phyloP scores from a whole-genome alignment of 2,329 filamentous ascomycete species.

The Aspergillus luchuensis region DNA sequence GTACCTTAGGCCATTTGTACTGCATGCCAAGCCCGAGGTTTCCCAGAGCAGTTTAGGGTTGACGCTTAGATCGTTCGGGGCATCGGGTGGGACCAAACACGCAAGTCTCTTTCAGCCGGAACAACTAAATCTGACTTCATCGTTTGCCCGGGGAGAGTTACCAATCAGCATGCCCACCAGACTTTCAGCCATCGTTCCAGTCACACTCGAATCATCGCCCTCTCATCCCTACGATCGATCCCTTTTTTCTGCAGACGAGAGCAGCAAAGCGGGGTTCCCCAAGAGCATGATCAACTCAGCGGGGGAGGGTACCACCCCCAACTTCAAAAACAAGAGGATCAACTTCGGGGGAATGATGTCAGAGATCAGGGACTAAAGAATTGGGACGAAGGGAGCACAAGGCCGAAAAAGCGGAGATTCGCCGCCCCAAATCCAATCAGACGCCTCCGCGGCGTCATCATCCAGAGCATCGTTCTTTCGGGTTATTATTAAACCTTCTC shows the following conservation, averaged over 20 bases:
- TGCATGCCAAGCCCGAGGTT: neutral
- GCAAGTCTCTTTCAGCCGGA: neutral
- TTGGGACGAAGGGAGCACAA: constrained; percentile 10
- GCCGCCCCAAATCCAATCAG: constrained; percentile 14
- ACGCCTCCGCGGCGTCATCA: constrained; percentile 4
- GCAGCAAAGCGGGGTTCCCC: neutral
- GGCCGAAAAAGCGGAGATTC: constrained; percentile 11
- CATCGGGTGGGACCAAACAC: neutral
- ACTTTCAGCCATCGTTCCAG: neutral
- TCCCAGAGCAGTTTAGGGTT: neutral
- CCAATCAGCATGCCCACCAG: neutral
- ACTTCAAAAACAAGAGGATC: neutral
- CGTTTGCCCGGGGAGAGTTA: neutral
- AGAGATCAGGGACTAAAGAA: constrained; percentile 14
- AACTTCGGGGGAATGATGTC: constrained; percentile 18
- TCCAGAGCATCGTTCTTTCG: constrained; percentile 4
- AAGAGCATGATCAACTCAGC: neutral
- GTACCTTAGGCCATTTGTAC: neutral
- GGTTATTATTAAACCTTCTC: constrained; percentile 9
- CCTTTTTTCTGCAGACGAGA: neutral
- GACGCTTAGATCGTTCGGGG: neutral
- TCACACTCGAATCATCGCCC: neutral
- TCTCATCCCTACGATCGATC: neutral
- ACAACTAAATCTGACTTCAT: neutral
- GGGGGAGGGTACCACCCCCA: neutral